Base-by-base conservation (phyloP, 306 rosid species). In the Rubus idaeus region DNA sequence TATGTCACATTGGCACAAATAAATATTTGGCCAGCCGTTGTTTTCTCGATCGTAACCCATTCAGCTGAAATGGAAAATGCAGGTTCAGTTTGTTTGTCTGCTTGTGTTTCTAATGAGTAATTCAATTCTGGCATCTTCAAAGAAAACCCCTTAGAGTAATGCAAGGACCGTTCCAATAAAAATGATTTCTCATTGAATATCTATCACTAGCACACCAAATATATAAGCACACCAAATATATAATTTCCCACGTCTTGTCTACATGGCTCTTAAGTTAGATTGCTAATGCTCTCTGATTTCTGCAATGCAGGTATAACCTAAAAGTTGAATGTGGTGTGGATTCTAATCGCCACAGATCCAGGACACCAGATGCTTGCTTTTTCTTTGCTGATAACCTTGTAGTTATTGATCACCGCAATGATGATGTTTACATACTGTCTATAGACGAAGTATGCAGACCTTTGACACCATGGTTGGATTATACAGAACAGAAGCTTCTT, bases 331-430 rank as follows among this genome's bases (percentile, higher is more conserved):
- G 99, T 74, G 95, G 91, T 47, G 86, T 66, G 52, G 78, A 76
- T 14, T 86, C 84, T 46, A 92, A 92, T 82, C 81, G 57, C 61
- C 94, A 96, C 88, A 87, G 87, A 82, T 96, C 99, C 39, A 80
- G 75, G 83, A 86, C 94, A 78, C 99, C 98, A 56, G 99, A 96
- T 83, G 99, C 99, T 55, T 91, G 97, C 73, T 92, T 96, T 79
- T 96, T 96, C 90, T 96, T 96, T 83, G 94, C 96, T 46, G 99
- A 96, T 81, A 92, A 89, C 77, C 81, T 96, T 74, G 46, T 92
- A 39, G 98, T 86, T 61, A 42, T 96, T 56, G 99, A 96, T 90
- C 99, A 96, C 84, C 55, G 78, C 73, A 88, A 85, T 58, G 90
- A 84, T 20, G 96, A 96, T 87, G 98, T 96, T 77, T 96, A 92